These are phyloP conservation scores for Astrothelium subdiscretum DNA, from an alignment of 495 filamentous ascomycete species.

Conservation along the genomic window DNA sequence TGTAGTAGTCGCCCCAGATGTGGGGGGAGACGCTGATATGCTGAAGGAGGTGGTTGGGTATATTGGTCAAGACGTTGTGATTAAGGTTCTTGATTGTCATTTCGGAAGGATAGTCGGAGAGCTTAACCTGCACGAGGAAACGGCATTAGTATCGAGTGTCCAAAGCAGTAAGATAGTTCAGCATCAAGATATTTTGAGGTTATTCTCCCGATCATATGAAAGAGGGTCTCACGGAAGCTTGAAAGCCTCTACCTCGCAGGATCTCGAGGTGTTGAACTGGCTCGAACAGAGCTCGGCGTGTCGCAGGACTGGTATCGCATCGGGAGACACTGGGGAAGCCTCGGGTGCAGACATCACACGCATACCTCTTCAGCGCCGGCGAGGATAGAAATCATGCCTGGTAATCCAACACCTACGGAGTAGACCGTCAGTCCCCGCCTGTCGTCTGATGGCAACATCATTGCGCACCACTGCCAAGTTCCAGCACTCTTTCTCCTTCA, in stretches of 20 bases:
- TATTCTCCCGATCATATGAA: no score
- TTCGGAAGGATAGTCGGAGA: slow-evolving; percentile 65
- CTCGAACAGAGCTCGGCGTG: background rate
- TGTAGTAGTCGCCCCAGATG: slow-evolving; percentile 55
- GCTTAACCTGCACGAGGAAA: slow-evolving; percentile 23
- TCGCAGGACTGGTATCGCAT: no score
- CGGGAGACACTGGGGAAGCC: no score
- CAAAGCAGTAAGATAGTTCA: no score
- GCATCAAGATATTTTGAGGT: no score
- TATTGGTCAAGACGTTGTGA: slow-evolving; percentile 48
- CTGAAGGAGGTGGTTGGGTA: slow-evolving; percentile 23
- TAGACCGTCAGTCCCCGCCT: slow-evolving; percentile 8
- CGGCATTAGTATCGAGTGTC: background rate
- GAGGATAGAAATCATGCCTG: slow-evolving; percentile 54
- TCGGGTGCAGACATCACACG: background rate
- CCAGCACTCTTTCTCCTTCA: slow-evolving; percentile 41
- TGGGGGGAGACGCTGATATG: slow-evolving; percentile 48
- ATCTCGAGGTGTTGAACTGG: no score
- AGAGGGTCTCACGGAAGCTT: no score
- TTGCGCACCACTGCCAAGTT: slow-evolving; percentile 48
- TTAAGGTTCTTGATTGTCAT: slow-evolving; percentile 48
- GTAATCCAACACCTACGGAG: slow-evolving; percentile 56
- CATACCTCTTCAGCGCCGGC: slow-evolving; percentile 47
- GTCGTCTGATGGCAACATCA: background rate
- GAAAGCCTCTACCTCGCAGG: no score